Evolutionary conservation across 1,284 basidiomycete species (phyloP), one percentile per base, ranked within the genome.

Genomic region (Filobasidium uniguttulatum): DNA sequence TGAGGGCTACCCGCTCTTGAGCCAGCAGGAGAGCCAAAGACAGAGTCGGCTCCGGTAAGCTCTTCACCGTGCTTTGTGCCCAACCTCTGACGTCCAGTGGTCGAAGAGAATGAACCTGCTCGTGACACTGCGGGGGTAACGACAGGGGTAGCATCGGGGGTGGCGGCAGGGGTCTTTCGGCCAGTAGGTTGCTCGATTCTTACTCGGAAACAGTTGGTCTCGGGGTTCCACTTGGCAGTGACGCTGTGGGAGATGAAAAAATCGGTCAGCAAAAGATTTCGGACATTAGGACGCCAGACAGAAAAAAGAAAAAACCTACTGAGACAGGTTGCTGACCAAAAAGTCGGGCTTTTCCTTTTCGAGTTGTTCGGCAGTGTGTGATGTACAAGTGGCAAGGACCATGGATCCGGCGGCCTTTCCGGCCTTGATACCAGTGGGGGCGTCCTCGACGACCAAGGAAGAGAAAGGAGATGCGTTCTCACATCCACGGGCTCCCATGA

Each of bases 371-470:
- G 62, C 58, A 22, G 65, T 62, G 58, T 73, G 71, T 1, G 65
- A 67, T 1, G 71, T 73, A 57, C 67, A 70, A 36, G 70, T 68
- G 20, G 71, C 70, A 26, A 71, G 59, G 22, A 73, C 70, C 29
- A 63, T 64, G 46, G 62, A 60, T 52, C 72, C 72, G 0, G 71
- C 66, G 3, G 69, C 71, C 55, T 71, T 66, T 14, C 70, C 72
- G 7, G 69, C 57, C 37, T 63, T 61, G 56, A 73, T 68, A 50
- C 72, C 72, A 5, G 70, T 71, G 1, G 72, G 72, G 1, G 72
- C 71, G 55, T 73, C 72, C 56, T 72, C 71, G 15, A 72, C 59
- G 35, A 71, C 70, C 46, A 73, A 55, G 35, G 64, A 69, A 45
- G 68, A 64, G 52, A 65, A 64, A 10, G 66, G 61, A n/a, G 61